Evolutionary conservation across 257 asterid genomes (phyloP).

Genomic region (Nicotiana tabacum): DNA sequence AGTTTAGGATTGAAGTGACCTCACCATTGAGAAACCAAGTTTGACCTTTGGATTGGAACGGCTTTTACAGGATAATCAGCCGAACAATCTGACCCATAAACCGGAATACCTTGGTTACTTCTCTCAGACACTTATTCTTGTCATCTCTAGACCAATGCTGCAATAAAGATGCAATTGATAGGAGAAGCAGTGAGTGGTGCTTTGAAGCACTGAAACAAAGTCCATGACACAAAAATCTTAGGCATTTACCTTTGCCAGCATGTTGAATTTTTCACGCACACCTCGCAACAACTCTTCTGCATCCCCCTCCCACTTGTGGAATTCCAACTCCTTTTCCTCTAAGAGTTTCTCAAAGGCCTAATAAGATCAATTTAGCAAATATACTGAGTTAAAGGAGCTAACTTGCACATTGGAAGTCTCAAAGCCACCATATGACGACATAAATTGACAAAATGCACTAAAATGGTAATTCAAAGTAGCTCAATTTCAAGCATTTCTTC

Average conservation of each 20-base stretch:
- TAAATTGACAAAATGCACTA: background rate
- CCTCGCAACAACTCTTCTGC: conserved; percentile 58
- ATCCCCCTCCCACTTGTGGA: conserved; percentile 69
- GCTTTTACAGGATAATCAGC: conserved; percentile 52
- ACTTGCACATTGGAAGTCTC: background rate
- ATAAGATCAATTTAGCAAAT: conserved; percentile 4
- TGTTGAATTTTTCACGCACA: conserved; percentile 76
- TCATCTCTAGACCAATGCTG: conserved; percentile 93
- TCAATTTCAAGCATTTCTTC: background rate
- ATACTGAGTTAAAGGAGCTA: background rate
- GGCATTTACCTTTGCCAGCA: conserved; percentile 65
- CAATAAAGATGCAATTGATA: conserved; percentile 10
- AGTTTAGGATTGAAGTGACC: background rate
- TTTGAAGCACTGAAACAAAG: background rate
- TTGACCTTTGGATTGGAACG: background rate
- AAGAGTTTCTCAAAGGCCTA: conserved; percentile 61
- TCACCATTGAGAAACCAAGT: background rate
- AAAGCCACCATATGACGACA: background rate
- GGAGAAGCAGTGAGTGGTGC: background rate
- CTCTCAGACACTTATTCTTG: conserved; percentile 74
- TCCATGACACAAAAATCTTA: background rate
- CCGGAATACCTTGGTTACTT: conserved; percentile 78
- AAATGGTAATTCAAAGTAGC: background rate
- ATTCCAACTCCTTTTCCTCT: conserved; percentile 64
- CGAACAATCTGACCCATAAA: conserved; percentile 82